Percentiles rank a stretch among this genome's conserved stretches.
Evolutionary conservation across 2,329 filamentous ascomycete genomes (phyloP).

Genomic region (Magnaporthiopsis rhizophila): DNA sequence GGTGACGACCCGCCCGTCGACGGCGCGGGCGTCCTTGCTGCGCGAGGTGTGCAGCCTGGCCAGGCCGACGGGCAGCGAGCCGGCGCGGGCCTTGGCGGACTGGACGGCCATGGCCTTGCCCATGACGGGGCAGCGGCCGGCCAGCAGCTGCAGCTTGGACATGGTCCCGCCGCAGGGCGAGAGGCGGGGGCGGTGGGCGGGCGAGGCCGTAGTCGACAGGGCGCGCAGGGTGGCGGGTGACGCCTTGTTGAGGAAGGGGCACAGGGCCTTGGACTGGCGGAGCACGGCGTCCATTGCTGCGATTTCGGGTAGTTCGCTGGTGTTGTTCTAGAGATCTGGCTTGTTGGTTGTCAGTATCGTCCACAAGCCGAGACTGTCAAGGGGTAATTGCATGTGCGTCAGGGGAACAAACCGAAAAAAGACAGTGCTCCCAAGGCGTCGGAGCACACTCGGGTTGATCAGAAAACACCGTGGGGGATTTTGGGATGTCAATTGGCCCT

Average conservation of each 20-base stretch:
- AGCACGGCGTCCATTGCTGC: constrained; percentile 83
- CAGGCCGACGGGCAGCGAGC: constrained; percentile 28
- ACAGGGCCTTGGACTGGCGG: constrained; percentile 92
- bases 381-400: no score
- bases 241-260: constrained; percentile 93
- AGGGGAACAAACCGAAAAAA: not conserved
- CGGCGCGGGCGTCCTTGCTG: constrained; percentile 67
- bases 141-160: constrained; percentile 92
- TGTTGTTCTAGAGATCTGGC: not conserved
- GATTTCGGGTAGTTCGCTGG: not conserved
- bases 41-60: constrained; percentile 76
- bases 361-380: no score
- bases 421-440: not conserved
- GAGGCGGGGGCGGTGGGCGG: constrained; percentile 34
- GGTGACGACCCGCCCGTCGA: constrained; percentile 51
- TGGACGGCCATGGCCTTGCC: constrained; percentile 93
- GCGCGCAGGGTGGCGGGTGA: constrained; percentile 86
- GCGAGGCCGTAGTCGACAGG: constrained; percentile 66
- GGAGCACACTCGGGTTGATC: not conserved
- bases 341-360: not conserved
- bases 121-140: constrained; percentile 96
- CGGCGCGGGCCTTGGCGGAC: constrained; percentile 46
- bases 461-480: not conserved
- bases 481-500: not conserved
- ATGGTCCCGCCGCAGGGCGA: constrained; percentile 85